Evolutionary conservation across 1,284 basidiomycete species (phyloP).

Genomic region (Anthracocystis setariae): DNA sequence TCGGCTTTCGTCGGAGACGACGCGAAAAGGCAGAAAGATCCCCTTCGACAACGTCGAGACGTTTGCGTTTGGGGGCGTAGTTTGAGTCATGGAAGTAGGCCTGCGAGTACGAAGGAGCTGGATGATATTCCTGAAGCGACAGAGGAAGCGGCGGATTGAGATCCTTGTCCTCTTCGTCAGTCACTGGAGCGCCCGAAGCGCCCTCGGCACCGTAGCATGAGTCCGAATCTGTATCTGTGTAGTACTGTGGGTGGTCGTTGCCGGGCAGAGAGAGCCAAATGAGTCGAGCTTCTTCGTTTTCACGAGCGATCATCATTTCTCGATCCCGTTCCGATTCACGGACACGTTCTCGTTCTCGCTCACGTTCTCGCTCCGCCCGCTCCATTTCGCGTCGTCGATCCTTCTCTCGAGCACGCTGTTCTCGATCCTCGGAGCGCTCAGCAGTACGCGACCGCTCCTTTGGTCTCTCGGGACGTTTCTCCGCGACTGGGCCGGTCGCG

Average conservation of each 20-base stretch:
- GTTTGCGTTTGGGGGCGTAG: constrained; percentile 35
- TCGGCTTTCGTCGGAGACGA: constrained; percentile 21
- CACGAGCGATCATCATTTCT: constrained; percentile 49
- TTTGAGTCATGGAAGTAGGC: constrained; percentile 20
- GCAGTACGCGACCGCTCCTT: constrained; percentile 29
- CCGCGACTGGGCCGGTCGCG: constrained; percentile 14
- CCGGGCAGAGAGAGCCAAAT: constrained; percentile 57
- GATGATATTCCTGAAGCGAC: constrained; percentile 37
- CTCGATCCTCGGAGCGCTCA: constrained; percentile 43
- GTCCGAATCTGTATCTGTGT: constrained; percentile 58
- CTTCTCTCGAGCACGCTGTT: constrained; percentile 43
- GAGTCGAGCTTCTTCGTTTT: constrained; percentile 50
- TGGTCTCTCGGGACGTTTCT: constrained; percentile 27
- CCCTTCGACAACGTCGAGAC: constrained; percentile 11
- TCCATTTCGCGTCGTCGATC: constrained; percentile 47
- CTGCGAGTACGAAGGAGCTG: constrained; percentile 35
- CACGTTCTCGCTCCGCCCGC: constrained; percentile 34
- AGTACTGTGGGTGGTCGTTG: constrained; percentile 60
- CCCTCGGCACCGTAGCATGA: constrained; percentile 45
- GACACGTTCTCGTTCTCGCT: constrained; percentile 47
- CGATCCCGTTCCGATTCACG: constrained; percentile 45
- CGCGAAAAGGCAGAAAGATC: constrained; percentile 4
- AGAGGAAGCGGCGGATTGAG: constrained; percentile 41
- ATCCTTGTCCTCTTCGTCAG: constrained; percentile 50
- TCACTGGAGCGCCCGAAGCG: constrained; percentile 37